Evolutionary conservation across 495 filamentous ascomycete genomes (phyloP).

Genomic region (Penicillium silybi): DNA sequence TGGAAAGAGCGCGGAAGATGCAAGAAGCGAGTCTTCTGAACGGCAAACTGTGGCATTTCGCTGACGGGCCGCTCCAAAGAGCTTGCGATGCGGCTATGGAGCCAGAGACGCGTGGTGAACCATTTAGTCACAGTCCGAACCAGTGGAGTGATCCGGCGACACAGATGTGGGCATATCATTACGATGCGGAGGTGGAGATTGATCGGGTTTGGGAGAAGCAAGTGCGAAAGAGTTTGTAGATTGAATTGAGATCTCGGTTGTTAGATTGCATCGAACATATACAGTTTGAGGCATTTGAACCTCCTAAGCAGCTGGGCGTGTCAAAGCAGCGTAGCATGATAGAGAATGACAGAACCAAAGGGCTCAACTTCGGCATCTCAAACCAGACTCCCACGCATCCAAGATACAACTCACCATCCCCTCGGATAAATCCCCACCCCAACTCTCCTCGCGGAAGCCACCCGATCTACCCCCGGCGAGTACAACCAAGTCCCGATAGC

Average conservation of each 20-base stretch:
- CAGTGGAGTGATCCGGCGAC: constrained; percentile 47
- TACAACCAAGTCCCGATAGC: not conserved
- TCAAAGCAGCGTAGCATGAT: too few relatives aligned
- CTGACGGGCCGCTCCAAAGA: constrained; percentile 41
- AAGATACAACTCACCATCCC: too few relatives aligned
- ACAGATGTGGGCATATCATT: constrained; percentile 43
- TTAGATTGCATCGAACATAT: too few relatives aligned
- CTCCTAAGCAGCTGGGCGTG: too few relatives aligned
- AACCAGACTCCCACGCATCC: too few relatives aligned
- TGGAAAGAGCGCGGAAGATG: constrained; percentile 24
- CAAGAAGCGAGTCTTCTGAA: constrained; percentile 36
- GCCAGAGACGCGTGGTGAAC: constrained; percentile 14
- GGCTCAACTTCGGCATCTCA: too few relatives aligned
- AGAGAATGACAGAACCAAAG: too few relatives aligned
- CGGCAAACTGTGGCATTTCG: constrained; percentile 42
- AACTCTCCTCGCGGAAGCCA: not conserved
- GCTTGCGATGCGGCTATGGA: constrained; percentile 42
- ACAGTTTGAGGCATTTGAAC: too few relatives aligned
- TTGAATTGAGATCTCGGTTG: too few relatives aligned
- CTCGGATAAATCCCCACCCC: too few relatives aligned
- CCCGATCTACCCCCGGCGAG: constrained; percentile 8
- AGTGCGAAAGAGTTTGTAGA: not conserved
- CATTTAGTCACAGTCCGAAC: constrained; percentile 39
- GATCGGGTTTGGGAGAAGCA: constrained; percentile 21
- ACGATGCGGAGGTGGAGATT: constrained; percentile 41